Base-by-base conservation (phyloP, 768 basidiomycete genomes). In the Mycena belliarum region DNA sequence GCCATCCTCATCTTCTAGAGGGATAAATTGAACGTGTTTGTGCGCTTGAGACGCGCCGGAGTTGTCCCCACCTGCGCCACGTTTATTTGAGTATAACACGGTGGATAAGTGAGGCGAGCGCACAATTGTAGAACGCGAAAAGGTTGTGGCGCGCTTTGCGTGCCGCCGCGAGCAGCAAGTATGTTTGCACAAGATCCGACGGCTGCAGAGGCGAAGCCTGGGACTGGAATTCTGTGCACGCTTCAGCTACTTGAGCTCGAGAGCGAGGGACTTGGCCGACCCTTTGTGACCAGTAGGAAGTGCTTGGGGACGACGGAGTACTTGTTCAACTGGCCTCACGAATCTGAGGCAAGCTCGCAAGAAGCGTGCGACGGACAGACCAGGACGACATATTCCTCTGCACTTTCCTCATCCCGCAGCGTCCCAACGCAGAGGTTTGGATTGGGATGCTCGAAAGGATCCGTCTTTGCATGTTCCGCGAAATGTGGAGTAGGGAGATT, bases 51-150 rank as follows among this genome's bases (percentile, higher is more conserved):
- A 94, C 12, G 95, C 93, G 25, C 94, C 94, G 55, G 90, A 92
- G 52, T 79, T 76, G 26, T 83, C 78, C 7, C 91, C 91, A 63
- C 90, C 91, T 92, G 33, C 16, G 6, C 20, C 14, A 33, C 12
- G n/a, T 6, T 16, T 21, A n/a, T 21, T 12, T 15, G 16, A 8
- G n/a, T n/a, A n/a, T n/a, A n/a, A 29, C 29, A 28, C 29, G 10
- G 33, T 33, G 45, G 18, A 25, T 3, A 41, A 6, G 12, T 4
- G 12, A 11, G n/a, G 41, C 1, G 51, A 60, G 26, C 81, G 68
- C 70, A 85, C 95, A 96, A 62, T 98, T 98, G 72, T 94, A 97
- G 73, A 97, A 97, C 1, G 89, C 91, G 54, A 97, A 83, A 54
- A 87, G 77, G 32, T 74, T 78, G 57, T 77, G 80, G 15, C 85